phyloP scores from a whole-genome alignment of 148 eudicot species.

The Cornus kousa region DNA sequence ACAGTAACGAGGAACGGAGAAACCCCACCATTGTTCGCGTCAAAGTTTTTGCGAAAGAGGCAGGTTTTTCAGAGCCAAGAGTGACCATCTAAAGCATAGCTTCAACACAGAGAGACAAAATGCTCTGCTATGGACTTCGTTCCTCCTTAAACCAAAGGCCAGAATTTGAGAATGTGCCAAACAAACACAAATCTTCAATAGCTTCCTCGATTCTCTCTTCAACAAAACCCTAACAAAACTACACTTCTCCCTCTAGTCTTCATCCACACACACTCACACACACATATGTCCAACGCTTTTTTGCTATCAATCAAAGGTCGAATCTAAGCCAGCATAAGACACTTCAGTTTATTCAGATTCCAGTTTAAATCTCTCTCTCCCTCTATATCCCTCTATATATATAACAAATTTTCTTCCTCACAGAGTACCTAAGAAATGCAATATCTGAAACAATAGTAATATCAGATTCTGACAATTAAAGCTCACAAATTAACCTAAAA shows the following conservation, averaged over 20 bases:
- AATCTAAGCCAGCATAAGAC: neutral
- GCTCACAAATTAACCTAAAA: neutral
- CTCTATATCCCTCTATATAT: neutral
- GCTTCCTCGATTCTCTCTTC: neutral
- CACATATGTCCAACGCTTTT: too few relatives aligned
- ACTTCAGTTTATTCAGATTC: neutral
- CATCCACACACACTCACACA: neutral
- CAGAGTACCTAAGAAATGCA: neutral
- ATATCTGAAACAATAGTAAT: neutral
- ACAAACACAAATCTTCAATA: neutral
- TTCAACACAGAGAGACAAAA: neutral
- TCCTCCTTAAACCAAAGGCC: neutral
- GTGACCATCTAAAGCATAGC: too few relatives aligned
- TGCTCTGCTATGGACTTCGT: neutral
- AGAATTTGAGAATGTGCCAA: neutral
- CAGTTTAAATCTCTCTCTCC: neutral
- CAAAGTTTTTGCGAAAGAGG: too few relatives aligned
- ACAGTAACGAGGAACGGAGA: constrained; percentile 69
- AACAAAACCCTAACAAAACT: neutral
- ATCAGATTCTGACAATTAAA: neutral
- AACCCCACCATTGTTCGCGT: constrained; percentile 73
- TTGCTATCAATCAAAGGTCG: too few relatives aligned
- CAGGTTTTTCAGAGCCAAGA: neutral
- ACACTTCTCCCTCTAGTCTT: neutral
- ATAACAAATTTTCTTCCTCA: neutral